Evolutionary conservation across 352 stramenopile genomes (phyloP).

Genomic region (Phytophthora sp.): DNA sequence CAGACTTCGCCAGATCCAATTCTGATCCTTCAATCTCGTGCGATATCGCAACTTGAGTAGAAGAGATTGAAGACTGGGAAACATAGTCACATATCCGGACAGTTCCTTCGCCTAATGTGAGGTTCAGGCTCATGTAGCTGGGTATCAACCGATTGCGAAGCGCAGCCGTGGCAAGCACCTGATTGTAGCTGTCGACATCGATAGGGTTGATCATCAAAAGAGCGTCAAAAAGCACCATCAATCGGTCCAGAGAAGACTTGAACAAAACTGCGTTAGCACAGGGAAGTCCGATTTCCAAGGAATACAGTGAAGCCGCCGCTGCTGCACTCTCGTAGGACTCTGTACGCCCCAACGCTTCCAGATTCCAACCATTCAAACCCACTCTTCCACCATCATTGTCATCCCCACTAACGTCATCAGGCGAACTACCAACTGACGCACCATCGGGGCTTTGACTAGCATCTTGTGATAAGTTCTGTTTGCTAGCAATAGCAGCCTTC

Average conservation of each 20-base stretch:
- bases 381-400: conserved; percentile 84
- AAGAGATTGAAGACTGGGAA: conserved; percentile 12
- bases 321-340: conserved; percentile 69
- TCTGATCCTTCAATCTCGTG: conserved; percentile 7
- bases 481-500: conserved; percentile 51
- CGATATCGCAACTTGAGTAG: conserved; percentile 10
- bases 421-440: conserved; percentile 29
- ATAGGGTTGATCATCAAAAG: conserved; percentile 89
- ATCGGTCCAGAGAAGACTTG: conserved; percentile 72
- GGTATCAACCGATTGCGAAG: conserved; percentile 65
- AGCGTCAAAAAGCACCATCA: conserved; percentile 87
- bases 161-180: conserved; percentile 59
- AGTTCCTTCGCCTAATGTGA: conserved; percentile 66
- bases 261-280: conserved; percentile 60
- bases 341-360: conserved; percentile 66
- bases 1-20: neutral
- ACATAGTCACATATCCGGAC: conserved; percentile 67
- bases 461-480: conserved; percentile 78
- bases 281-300: conserved; percentile 65
- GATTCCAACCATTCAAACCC: conserved; percentile 81
- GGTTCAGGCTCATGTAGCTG: conserved; percentile 80
- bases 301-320: conserved; percentile 58
- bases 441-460: conserved; percentile 57
- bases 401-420: conserved; percentile 63
- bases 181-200: conserved; percentile 82